Evolutionary conservation across 768 basidiomycete genomes (phyloP).

Genomic region (Rhizopogon sp.): DNA sequence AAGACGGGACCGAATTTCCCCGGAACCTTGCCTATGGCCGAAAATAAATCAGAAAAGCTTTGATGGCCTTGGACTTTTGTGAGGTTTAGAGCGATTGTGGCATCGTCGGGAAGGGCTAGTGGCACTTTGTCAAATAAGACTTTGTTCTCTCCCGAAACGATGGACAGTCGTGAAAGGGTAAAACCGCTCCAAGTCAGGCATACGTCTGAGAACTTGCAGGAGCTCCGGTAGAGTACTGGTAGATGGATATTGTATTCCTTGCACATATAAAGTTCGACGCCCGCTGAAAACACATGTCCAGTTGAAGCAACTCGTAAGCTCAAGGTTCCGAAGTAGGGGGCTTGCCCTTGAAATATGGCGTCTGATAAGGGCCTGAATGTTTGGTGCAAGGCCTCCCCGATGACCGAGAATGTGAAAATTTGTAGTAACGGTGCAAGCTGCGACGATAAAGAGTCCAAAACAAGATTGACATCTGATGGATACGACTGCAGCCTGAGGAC

Average conservation of each 20-base stretch:
- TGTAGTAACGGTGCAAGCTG: constrained; percentile 29
- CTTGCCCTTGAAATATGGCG: constrained; percentile 25
- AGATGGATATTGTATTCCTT: constrained; percentile 18
- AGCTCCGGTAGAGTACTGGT: constrained; percentile 28
- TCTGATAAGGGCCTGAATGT: constrained; percentile 19
- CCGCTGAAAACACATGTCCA: constrained; percentile 32
- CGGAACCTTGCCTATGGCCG: too few species aligned
- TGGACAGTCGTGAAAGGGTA: constrained; percentile 13
- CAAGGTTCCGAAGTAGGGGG: constrained; percentile 31
- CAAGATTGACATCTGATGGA: constrained; percentile 7
- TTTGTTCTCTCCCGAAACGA: too few species aligned
- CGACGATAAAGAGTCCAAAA: constrained; percentile 18
- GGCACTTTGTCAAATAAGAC: too few species aligned
- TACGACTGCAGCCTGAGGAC: constrained; percentile 24
- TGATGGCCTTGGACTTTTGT: too few species aligned
- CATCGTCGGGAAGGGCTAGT: too few species aligned
- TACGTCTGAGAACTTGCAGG: constrained; percentile 25
- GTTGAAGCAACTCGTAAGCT: constrained; percentile 30
- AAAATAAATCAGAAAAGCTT: too few species aligned
- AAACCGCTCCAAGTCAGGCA: constrained; percentile 30
- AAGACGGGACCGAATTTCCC: too few species aligned
- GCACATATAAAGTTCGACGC: constrained; percentile 32
- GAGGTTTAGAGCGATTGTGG: too few species aligned
- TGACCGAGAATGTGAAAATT: constrained; percentile 20
- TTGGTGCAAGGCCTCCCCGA: constrained; percentile 13